Percentiles rank a stretch among this genome's conserved stretches.
Evolutionary conservation across 2,329 filamentous ascomycete genomes (phyloP).

Genomic region (Lithohypha guttulata): DNA sequence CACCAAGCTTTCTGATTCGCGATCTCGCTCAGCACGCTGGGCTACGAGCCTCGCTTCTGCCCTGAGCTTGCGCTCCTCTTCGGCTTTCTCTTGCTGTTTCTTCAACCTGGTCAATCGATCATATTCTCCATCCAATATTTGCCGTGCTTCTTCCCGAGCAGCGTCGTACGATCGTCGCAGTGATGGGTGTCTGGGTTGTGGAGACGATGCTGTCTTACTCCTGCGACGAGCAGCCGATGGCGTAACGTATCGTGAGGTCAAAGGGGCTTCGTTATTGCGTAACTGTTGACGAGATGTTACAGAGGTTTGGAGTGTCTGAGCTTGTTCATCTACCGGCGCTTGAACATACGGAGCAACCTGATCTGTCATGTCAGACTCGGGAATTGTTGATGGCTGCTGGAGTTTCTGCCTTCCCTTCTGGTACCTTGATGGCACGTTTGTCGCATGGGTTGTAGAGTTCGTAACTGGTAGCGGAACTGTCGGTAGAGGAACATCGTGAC

Average conservation of each 20-base stretch:
- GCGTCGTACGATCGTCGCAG: constrained; percentile 13
- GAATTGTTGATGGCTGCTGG: too few species aligned
- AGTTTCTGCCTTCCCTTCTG: too few species aligned
- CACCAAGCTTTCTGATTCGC: background rate
- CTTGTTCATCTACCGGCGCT: background rate
- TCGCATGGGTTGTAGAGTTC: background rate
- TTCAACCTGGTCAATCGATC: constrained; percentile 15
- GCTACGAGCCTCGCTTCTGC: constrained; percentile 6
- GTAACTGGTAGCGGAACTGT: background rate
- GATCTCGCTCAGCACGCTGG: background rate
- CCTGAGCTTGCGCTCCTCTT: background rate
- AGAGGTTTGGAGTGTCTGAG: background rate
- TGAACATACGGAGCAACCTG: too few species aligned
- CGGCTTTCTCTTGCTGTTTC: constrained; percentile 9
- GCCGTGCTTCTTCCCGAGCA: constrained; percentile 20
- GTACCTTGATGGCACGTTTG: background rate
- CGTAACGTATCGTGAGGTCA: too few species aligned
- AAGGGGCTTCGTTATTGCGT: too few species aligned
- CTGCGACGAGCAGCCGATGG: too few species aligned
- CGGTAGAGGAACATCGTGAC: constrained; percentile 7
- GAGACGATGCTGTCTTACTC: background rate
- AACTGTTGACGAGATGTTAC: too few species aligned
- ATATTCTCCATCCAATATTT: constrained; percentile 20
- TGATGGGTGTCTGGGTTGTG: background rate
- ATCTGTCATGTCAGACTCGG: too few species aligned